Percentiles rank a stretch among this genome's conserved stretches.
These are phyloP conservation scores for Aspergillus texensis DNA, from an alignment of 2,329 filamentous ascomycete genomes.

Conservation along the genomic window DNA sequence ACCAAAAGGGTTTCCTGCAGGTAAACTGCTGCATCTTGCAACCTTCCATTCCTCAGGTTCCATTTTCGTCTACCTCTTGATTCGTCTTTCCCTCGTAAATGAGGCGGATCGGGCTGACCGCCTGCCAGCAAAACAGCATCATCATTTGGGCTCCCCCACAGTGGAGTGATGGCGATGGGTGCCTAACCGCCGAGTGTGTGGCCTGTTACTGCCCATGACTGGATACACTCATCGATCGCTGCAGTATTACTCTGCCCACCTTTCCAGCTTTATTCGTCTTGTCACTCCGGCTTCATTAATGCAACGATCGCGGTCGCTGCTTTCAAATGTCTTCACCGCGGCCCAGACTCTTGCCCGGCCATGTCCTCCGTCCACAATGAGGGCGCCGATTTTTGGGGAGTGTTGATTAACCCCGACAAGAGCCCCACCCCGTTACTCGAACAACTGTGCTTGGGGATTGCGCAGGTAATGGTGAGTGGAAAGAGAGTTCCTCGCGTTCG, in stretches of 20 bases:
- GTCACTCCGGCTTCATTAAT: conserved; percentile 11
- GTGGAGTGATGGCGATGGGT: conserved; percentile 24
- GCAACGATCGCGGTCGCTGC: conserved; percentile 16
- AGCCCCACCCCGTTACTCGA: conserved; percentile 68
- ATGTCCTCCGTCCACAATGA: conserved; percentile 34
- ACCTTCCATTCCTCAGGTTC: conserved; percentile 1
- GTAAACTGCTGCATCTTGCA: background rate
- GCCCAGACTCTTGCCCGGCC: conserved; percentile 21
- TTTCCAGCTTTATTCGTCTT: conserved; percentile 2
- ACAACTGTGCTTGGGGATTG: conserved; percentile 69
- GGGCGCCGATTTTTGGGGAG: conserved; percentile 56
- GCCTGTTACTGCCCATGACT: conserved; percentile 15
- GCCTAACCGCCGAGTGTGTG: conserved; percentile 24
- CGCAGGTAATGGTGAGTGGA: conserved; percentile 67
- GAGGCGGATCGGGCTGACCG: conserved; percentile 19
- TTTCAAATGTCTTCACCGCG: conserved; percentile 21
- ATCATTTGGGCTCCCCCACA: conserved; percentile 26
- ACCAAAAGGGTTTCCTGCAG: conserved; percentile 1
- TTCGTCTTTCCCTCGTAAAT: conserved; percentile 6
- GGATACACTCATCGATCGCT: background rate
- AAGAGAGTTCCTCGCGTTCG: conserved; percentile 5
- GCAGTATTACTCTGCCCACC: background rate
- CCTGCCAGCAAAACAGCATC: conserved; percentile 16
- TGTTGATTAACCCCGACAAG: conserved; percentile 68
- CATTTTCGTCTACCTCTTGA: background rate